Base-by-base conservation (phyloP, 164 flowering plant species). In the Berberis vulgaris region DNA sequence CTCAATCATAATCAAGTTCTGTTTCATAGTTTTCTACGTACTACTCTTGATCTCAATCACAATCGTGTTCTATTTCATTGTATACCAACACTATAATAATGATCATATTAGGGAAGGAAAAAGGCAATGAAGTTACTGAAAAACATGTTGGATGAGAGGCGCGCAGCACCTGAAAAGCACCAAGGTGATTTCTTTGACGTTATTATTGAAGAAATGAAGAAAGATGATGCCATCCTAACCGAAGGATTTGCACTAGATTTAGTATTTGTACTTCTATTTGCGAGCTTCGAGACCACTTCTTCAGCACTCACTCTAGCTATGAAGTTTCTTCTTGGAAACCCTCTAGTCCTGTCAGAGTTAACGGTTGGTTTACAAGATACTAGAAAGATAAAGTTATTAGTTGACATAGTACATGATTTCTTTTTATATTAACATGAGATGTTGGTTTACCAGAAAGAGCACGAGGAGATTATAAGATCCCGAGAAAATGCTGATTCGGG, bases 91-190 rank as follows among this genome's bases (percentile, higher is more conserved):
- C 1, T n/a, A 7, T 5, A 40, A 47, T 61, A 3, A 47, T 49
- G 1, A 9, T 13, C 44, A 63, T 43, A 43, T 67, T 80, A 90
- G 96, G 94, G 90, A 49, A 79, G 90, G 62, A 81, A 82, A 69
- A 85, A 71, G 65, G 97, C 88, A 65, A 82, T 87, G 87, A 77
- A 66, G 67, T 73, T 84, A 83, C 74, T 93, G 68, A 87, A 81
- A 70, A 67, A 66, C 59, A 65, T 84, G 79, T 72, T 88, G 40
- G 65, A 78, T 41, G 91, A 87, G 64, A 83, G 97, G 68, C 72
- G 83, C 5, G 2, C 7, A 43, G 5, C 26, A 41, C 6, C n/a
- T 10, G 5, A 1, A 41, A 5, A 13, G 38, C 9, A 2, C 58
- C 26, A 39, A 2, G 8, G 13, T 40, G 58, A 39, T 55, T 26